Evolutionary conservation across 2,329 filamentous ascomycete genomes (phyloP).

Genomic region (Elsinoe australis): DNA sequence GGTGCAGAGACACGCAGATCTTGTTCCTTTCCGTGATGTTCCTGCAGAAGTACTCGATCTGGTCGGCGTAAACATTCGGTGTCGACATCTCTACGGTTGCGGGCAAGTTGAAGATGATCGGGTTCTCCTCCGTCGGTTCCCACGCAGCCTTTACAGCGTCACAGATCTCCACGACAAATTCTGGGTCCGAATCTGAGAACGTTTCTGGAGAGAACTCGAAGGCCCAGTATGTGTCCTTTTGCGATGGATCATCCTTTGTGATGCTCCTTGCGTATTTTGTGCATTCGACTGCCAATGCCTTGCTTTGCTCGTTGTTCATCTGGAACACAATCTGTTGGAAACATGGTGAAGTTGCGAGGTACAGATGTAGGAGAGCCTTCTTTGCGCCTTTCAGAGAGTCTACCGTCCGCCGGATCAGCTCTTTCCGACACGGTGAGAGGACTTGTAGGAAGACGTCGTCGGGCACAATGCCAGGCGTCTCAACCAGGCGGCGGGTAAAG

Average conservation of each 20-base stretch:
- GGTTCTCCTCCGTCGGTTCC: constrained; percentile 69
- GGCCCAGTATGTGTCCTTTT: constrained; percentile 57
- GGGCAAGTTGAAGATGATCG: constrained; percentile 93
- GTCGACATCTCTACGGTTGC: constrained; percentile 94
- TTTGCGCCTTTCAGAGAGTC: constrained; percentile 82
- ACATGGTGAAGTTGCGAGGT: constrained; percentile 91
- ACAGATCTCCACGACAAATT: constrained; percentile 76
- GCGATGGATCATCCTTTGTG: constrained; percentile 66
- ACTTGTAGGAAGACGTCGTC: constrained; percentile 91
- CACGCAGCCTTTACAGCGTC: constrained; percentile 91
- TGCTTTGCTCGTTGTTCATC: constrained; percentile 71
- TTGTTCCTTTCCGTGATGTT: constrained; percentile 79
- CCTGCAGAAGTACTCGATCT: constrained; percentile 90
- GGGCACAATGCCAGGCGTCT: constrained; percentile 73
- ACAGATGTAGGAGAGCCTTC: constrained; percentile 91
- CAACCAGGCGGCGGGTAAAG: constrained; percentile 79
- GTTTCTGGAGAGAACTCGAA: constrained; percentile 81
- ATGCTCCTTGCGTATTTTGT: constrained; percentile 79
- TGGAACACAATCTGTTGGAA: constrained; percentile 88
- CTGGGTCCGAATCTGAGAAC: constrained; percentile 83
- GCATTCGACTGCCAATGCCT: constrained; percentile 77
- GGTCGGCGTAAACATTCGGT: constrained; percentile 91
- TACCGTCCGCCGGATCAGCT: constrained; percentile 83
- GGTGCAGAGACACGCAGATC: constrained; percentile 81
- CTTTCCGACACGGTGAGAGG: constrained; percentile 81